phyloP scores from a whole-genome alignment of 495 filamentous ascomycete species.

The Neurospora sp. region DNA sequence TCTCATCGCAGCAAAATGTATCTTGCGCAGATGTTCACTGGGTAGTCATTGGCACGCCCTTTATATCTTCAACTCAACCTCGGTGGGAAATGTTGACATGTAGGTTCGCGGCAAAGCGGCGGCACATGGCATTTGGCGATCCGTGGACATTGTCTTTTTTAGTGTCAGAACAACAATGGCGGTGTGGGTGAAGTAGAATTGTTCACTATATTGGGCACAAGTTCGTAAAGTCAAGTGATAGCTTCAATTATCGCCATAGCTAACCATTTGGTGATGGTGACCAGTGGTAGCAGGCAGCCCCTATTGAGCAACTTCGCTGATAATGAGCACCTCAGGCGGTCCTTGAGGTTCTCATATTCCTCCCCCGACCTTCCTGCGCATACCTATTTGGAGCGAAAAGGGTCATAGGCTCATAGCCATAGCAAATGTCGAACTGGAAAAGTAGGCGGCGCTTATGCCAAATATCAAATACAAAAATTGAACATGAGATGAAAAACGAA shows the following conservation, averaged over 20 bases:
- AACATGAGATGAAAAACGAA: conserved; percentile 1
- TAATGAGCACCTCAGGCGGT: not conserved
- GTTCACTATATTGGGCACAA: not conserved
- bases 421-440: not conserved
- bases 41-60: not conserved
- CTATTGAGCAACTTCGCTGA: not conserved
- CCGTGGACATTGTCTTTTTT: not conserved
- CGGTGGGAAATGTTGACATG: not conserved
- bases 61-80: not conserved
- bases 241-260: not conserved
- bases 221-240: not conserved
- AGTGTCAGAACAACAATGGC: not conserved
- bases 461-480: not conserved
- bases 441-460: not conserved
- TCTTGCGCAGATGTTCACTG: not conserved
- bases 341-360: not conserved
- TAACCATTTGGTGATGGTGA: not conserved
- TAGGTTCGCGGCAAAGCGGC: not conserved
- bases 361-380: not conserved
- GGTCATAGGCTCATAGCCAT: not conserved
- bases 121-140: not conserved
- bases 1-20: not conserved
- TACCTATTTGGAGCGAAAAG: not conserved
- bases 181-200: not conserved
- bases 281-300: not conserved